These are phyloP conservation scores for Malassezia arunalokei DNA, from an alignment of 1,284 basidiomycete genomes.

Conservation along the genomic window DNA sequence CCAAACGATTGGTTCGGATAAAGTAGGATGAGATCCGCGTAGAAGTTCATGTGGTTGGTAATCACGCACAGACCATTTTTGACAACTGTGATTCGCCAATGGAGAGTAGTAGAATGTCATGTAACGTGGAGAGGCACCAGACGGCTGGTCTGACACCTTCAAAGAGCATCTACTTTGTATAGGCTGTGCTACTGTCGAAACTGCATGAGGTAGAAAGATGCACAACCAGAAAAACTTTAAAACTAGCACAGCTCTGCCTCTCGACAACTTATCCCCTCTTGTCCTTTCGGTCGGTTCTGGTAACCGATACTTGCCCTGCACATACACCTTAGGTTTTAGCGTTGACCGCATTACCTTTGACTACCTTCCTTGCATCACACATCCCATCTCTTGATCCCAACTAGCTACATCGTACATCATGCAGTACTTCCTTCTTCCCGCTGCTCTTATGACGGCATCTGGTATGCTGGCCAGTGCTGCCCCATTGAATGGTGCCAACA, in stretches of 20 bases:
- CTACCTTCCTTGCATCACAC: not conserved
- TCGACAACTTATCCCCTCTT: not conserved
- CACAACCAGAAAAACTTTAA: not conserved
- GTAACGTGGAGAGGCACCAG: too few relatives aligned
- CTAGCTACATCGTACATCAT: not conserved
- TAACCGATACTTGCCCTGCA: conserved; percentile 2
- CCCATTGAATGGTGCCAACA: not conserved
- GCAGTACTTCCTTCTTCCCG: conserved; percentile 16
- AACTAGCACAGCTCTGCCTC: not conserved
- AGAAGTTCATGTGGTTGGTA: too few relatives aligned
- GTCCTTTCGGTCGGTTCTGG: conserved; percentile 12
- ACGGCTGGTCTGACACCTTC: too few relatives aligned
- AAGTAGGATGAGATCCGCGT: not conserved
- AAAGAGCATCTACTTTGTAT: conserved; percentile 1
- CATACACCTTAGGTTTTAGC: conserved; percentile 3
- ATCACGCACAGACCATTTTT: too few relatives aligned
- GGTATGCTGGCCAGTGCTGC: conserved; percentile 13
- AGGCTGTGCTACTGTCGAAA: not conserved
- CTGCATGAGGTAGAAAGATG: not conserved
- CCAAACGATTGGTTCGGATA: not conserved
- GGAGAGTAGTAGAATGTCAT: too few relatives aligned
- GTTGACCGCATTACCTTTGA: conserved; percentile 10
- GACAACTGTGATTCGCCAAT: too few relatives aligned
- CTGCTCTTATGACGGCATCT: conserved; percentile 12
- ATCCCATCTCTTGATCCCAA: not conserved